Evolutionary conservation across 768 basidiomycete species (phyloP).

Genomic region (Lactarius sanguifluus): DNA sequence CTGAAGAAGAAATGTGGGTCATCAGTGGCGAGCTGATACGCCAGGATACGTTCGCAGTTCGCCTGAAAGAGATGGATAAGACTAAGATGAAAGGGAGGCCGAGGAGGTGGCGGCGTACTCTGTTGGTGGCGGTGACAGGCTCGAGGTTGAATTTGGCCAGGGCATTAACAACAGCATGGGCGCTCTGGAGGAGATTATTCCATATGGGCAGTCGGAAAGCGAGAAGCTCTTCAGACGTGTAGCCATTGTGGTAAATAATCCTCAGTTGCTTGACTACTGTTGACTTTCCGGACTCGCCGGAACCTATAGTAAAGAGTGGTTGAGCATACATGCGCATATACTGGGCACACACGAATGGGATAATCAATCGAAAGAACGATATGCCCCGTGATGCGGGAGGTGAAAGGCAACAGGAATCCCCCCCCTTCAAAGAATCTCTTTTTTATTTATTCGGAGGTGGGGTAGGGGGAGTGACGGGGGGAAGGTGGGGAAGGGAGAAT

Average conservation of each 20-base stretch:
- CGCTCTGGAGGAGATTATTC: constrained; percentile 83
- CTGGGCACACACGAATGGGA: constrained; percentile 5
- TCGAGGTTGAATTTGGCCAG: constrained; percentile 86
- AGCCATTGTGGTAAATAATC: constrained; percentile 93
- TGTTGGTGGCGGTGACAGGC: constrained; percentile 64
- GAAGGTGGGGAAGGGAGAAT: background rate
- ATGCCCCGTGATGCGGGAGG: no score
- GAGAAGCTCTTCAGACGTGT: constrained; percentile 71
- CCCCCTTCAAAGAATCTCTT: no score
- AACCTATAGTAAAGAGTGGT: constrained; percentile 53
- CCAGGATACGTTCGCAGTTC: constrained; percentile 60
- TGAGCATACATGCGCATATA: constrained; percentile 10
- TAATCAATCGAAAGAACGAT: background rate
- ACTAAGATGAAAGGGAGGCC: constrained; percentile 30
- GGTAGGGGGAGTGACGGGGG: background rate
- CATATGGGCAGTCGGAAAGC: constrained; percentile 76
- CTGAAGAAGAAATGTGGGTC: constrained; percentile 45
- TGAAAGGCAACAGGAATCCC: no score
- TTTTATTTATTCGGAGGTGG: no score
- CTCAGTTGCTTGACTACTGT: constrained; percentile 99
- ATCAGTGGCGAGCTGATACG: constrained; percentile 47
- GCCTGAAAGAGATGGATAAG: constrained; percentile 32
- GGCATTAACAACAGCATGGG: constrained; percentile 79
- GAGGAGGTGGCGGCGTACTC: constrained; percentile 38
- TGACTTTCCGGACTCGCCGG: constrained; percentile 91